Evolutionary conservation across 306 rosid genomes (phyloP), one percentile per base, ranked within the genome.

Genomic region (Hippophae gyantsensis): DNA sequence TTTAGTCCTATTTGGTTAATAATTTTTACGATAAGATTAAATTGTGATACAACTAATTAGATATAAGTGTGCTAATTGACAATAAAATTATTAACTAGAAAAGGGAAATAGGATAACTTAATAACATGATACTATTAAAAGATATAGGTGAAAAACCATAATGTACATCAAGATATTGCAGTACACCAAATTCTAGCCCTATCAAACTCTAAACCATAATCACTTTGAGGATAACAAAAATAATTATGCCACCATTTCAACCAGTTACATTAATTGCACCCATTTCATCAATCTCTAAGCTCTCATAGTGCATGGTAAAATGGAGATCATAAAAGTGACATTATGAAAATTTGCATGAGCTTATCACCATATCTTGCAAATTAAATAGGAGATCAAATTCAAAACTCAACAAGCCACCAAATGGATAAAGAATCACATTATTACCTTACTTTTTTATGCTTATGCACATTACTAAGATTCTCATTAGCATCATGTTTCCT

Each of bases 391-490:
- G 57, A 59, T 25, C 54, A 10, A 54, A 27, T 43, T n/a, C 43
- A 43, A 6, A 42, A 57, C 42, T n/a, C 14, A 23, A 57, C 7
- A 32, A 7, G 58, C 42, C 42, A 27, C 8, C 43, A 48, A 12
- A 10, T 2, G 13, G 62, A 43, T 64, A 10, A 60, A 69, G 62
- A 66, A 23, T 7, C 46, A 2, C 54, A 61, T 42, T 68, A 80
- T 92, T 88, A 92, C 99, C 99, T 93, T 93, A 72, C 94, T 88
- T 81, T 86, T 80, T 88, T 93, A 85, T 88, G 97, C 63, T 84
- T 86, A 84, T 93, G 94, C 69, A 84, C 75, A 68, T 93, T 90
- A 64, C 75, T 82, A 62, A 77, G 68, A 62, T 88, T 95, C 68
- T 88, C 97, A 65, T 93, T 97, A 53, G 97, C 99, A 57, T 85